These are phyloP conservation scores for Polygonum aviculare DNA, from an alignment of 148 eudicot species.

Conservation along the genomic window DNA sequence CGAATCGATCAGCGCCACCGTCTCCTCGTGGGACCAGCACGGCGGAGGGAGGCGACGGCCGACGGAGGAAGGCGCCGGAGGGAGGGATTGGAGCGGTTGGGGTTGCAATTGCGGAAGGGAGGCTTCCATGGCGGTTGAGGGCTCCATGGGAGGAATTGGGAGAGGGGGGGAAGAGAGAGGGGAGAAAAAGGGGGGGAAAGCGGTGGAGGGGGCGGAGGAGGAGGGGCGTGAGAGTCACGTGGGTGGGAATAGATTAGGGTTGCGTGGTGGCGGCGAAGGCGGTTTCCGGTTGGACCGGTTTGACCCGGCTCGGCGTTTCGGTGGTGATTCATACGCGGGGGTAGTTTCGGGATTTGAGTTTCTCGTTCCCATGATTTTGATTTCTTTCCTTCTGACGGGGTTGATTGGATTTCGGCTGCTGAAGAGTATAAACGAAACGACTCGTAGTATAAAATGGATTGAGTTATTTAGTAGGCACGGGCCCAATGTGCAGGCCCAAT, in stretches of 20 bases:
- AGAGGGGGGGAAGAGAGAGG: neutral
- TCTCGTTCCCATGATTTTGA: neutral
- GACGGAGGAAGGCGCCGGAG: constrained; percentile 8
- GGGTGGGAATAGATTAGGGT: constrained; percentile 3
- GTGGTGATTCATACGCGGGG: neutral
- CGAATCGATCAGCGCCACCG: constrained; percentile 56
- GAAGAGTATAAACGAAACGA: neutral
- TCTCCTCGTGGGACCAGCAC: constrained; percentile 91
- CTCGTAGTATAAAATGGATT: too few species aligned
- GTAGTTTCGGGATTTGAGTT: neutral
- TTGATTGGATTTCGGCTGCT: neutral
- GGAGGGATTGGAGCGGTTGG: constrained; percentile 11
- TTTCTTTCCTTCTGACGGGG: constrained; percentile 1
- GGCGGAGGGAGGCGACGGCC: constrained; percentile 80
- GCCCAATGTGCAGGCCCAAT: too few species aligned
- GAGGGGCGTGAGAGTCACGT: constrained; percentile 8
- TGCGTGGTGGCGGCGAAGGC: constrained; percentile 6
- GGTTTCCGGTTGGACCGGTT: constrained; percentile 7
- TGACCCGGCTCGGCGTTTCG: constrained; percentile 10
- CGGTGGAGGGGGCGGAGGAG: constrained; percentile 12
- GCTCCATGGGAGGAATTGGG: neutral
- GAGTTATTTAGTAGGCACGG: too few species aligned
- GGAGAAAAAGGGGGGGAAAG: neutral
- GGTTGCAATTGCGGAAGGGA: constrained; percentile 3
- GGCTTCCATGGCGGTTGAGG: neutral